Evolutionary conservation across 768 basidiomycete genomes (phyloP), one percentile per base, ranked within the genome.

Genomic region (Boletus speciosus): DNA sequence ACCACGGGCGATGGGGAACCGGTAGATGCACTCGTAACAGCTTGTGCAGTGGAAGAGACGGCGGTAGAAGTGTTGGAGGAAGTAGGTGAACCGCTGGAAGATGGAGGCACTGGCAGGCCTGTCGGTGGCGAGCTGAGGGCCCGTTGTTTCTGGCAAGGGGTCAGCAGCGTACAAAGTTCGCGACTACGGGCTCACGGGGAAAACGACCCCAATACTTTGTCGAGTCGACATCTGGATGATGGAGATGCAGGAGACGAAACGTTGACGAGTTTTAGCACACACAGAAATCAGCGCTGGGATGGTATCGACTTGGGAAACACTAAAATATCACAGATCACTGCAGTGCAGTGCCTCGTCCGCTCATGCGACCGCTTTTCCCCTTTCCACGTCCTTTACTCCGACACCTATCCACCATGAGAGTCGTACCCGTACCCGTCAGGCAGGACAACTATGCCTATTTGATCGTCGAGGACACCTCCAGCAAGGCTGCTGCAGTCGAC

Each of bases 401-500:
- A 55, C 55, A 27, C 6, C 2, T 25, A 15, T 21, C n/a, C 14
- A 41, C 52, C 38, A 93, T 94, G 92, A 81, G 80, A 60, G 75
- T 94, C 66, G 73, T 93, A 14, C 83, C 91, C 3, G 82, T 94
- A 4, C 90, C 86, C 35, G 88, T 91, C 51, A 80, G 85, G 57
- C 71, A 81, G 31, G 91, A 93, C 70, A 94, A 94, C 68, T 93
- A 93, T 62, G 87, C 90, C 10, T 93, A 93, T 67, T 77, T 93
- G 16, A 73, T 93, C 71, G 73, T 93, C 55, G 90, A 92, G 70
- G 80, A 85, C 48, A 60, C 73, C 2, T 77, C 82, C 5, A 82
- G 79, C 50, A 79, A 78, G 51, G 91, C 92, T 1, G 90, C 89
- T 0, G 88, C 82, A 0, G 80, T 95, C 55, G 93, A 94, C 68